phyloP scores from a whole-genome alignment of 2,329 filamentous ascomycete species.

The Coniochaeta ligniaria region DNA sequence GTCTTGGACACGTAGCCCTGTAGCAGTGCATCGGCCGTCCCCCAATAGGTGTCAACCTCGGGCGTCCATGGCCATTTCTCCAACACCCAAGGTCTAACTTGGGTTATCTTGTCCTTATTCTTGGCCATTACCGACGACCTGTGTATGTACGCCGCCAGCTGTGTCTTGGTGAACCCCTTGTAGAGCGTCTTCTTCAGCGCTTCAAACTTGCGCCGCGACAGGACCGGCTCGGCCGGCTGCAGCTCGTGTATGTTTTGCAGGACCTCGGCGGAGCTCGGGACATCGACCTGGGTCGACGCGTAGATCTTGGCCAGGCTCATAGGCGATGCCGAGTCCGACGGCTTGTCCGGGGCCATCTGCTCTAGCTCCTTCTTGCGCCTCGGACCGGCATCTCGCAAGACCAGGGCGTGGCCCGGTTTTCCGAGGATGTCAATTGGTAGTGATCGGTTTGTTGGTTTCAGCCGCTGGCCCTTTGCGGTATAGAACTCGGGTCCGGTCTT shows the following conservation, averaged over 20 bases:
- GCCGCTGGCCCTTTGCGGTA: constrained; percentile 6
- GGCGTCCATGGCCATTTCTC: constrained; percentile 35
- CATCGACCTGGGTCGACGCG: constrained; percentile 13
- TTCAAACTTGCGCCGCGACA: constrained; percentile 33
- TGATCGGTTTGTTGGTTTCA: constrained; percentile 8
- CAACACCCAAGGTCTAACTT: constrained; percentile 29
- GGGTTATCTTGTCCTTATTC: constrained; percentile 2
- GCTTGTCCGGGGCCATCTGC: constrained; percentile 10
- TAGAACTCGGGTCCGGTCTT: background rate
- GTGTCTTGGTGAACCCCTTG: constrained; percentile 37
- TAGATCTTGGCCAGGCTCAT: constrained; percentile 25
- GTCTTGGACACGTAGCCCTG: constrained; percentile 20
- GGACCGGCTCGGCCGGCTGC: constrained; percentile 20
- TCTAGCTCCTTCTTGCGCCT: constrained; percentile 4
- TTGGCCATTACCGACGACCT: constrained; percentile 1
- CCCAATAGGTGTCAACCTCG: constrained; percentile 11
- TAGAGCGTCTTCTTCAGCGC: constrained; percentile 29
- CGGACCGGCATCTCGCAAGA: constrained; percentile 31
- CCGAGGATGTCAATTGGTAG: constrained; percentile 27
- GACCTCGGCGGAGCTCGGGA: constrained; percentile 26
- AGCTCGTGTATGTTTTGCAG: constrained; percentile 40
- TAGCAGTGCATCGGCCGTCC: constrained; percentile 13
- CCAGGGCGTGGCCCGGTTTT: constrained; percentile 34
- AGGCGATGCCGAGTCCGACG: constrained; percentile 6
- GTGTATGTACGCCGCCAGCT: constrained; percentile 37